phyloP scores from a whole-genome alignment of 164 flowering plant genomes.

The Tinospora cordifolia region DNA sequence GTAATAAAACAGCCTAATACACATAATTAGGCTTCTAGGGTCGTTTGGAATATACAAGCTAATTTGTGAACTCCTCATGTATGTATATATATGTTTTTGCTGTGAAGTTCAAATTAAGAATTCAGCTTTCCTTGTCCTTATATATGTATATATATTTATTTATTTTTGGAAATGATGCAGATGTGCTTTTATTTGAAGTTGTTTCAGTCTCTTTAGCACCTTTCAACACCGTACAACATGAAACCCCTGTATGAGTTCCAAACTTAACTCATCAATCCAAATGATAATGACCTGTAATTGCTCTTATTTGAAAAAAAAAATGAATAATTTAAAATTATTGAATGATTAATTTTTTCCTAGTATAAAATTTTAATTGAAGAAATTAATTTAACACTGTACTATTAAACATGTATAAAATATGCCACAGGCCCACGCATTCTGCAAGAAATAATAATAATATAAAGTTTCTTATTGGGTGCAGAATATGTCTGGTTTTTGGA shows the following conservation, averaged over 20 bases:
- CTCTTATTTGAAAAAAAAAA: too few relatives aligned
- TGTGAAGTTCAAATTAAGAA: background rate
- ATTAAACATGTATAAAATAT: too few relatives aligned
- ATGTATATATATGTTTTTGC: background rate
- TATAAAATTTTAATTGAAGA: too few relatives aligned
- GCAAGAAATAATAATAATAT: too few relatives aligned
- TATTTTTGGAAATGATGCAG: background rate
- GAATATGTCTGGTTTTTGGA: too few relatives aligned
- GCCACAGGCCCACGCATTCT: too few relatives aligned
- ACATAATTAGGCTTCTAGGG: background rate
- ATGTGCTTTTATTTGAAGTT: background rate
- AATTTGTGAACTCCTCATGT: background rate
- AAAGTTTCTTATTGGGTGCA: too few relatives aligned
- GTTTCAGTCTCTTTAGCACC: background rate
- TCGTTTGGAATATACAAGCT: background rate
- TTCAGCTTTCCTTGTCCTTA: background rate
- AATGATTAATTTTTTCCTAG: too few relatives aligned
- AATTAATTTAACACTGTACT: too few relatives aligned
- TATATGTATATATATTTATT: background rate
- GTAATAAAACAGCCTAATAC: background rate
- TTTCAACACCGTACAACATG: background rate
- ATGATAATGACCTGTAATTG: too few relatives aligned
- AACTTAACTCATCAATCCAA: background rate
- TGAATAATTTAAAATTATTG: too few relatives aligned
- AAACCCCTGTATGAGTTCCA: background rate